Base-by-base conservation (phyloP, 2,329 filamentous ascomycete genomes). In the Fusarium phyllophilum region DNA sequence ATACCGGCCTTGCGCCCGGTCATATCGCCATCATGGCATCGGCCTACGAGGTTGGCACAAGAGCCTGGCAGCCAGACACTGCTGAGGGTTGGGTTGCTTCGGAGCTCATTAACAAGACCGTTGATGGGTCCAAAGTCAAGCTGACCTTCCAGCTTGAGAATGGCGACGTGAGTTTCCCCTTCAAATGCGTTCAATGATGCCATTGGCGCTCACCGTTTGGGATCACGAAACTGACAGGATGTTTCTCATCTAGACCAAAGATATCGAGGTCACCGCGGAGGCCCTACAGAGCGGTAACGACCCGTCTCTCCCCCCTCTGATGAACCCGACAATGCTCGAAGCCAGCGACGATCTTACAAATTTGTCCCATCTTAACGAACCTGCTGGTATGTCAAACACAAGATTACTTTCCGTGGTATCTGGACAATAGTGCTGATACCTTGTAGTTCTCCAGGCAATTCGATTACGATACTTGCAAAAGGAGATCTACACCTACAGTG, bases 401-500 rank as follows among this genome's bases (percentile, higher is more conserved):
- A 51, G 26, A 15, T 29, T 54, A 24, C 22, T 26, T 5, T 17
- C 46, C 12, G 55, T 44, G 31, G 41, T 24, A n/a, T 24, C 42
- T 56, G 34, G 49, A 61, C 67, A 56, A 64, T 81, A 71, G 81
- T 64, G 66, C 62, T 58, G 55, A 31, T 59, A 51, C 48, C 67
- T 42, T 68, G 78, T 83, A 97, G 97, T 99, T 70, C 87, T 99
- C 74, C 96, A 99, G 88, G 96, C 96, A 63, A 99, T 99, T 84
- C 95, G 95, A 82, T 89, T 99, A 81, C 94, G 96, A 83, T 99
- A 99, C 86, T 89, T 94, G 73, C 96, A 99, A 84, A 98, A 98
- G 85, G 96, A 99, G 84, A 99, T 99, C 80, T 99, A 99, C 88
- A 99, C 96, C 80, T 99, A 99, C 87, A 97, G 94, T 82, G 96